phyloP scores from a whole-genome alignment of 495 filamentous ascomycete genomes.

The Tuber calosporum region DNA sequence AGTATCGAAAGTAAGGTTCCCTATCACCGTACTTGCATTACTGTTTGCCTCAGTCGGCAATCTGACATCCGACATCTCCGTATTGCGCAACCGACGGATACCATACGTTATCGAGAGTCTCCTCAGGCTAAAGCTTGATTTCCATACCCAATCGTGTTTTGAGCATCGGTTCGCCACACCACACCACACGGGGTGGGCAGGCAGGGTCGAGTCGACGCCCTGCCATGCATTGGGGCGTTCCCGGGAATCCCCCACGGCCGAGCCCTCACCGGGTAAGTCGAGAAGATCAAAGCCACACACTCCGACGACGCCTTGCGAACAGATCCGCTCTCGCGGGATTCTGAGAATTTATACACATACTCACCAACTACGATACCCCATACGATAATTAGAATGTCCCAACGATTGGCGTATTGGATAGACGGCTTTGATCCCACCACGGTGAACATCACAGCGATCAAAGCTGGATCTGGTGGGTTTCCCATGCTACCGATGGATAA shows the following conservation, averaged over 20 bases:
- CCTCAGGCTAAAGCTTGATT: constrained; percentile 1
- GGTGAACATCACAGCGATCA: neutral
- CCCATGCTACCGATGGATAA: neutral
- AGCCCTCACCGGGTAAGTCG: neutral
- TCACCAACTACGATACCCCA: neutral
- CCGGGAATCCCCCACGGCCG: neutral
- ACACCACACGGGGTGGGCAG: no score
- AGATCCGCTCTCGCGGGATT: neutral
- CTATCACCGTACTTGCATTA: no score
- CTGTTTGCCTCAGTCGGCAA: neutral
- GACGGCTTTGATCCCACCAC: neutral
- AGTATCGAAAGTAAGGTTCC: neutral
- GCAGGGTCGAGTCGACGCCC: neutral
- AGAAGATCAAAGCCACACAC: neutral
- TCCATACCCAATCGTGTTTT: neutral
- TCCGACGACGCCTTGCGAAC: neutral
- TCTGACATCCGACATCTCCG: neutral
- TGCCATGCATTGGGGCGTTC: neutral
- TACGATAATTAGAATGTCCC: no score
- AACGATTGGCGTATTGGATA: neutral
- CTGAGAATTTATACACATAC: neutral
- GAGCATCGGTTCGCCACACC: neutral
- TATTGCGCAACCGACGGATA: neutral
- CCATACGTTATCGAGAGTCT: neutral
- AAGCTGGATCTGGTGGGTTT: neutral